Conservation (phyloP, 129 eudicot species). For the Scalesia atractyloides region DNA sequence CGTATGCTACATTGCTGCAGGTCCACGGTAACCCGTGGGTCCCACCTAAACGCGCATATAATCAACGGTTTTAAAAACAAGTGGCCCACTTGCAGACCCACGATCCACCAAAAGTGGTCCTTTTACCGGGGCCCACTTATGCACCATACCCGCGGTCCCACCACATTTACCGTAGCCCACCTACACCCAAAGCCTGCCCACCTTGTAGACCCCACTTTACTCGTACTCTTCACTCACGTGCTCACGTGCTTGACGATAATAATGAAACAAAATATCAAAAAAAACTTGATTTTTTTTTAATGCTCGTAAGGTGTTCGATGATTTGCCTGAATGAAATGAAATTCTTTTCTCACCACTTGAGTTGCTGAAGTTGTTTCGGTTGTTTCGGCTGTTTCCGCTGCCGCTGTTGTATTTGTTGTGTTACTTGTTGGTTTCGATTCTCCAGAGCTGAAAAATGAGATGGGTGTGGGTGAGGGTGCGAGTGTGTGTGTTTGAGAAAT, state of each 20-base stretch:
- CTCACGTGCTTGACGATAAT: constrained; percentile 33
- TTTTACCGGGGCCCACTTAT: constrained; percentile 14
- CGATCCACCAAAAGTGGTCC: constrained; percentile 36
- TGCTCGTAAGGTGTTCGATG: constrained; percentile 26
- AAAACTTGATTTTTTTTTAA: not conserved
- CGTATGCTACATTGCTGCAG: constrained; percentile 16
- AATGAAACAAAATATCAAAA: not conserved
- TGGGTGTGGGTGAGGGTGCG: too few relatives aligned
- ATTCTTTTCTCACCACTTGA: constrained; percentile 20
- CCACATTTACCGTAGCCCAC: constrained; percentile 23
- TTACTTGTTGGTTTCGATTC: too few relatives aligned
- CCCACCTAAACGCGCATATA: not conserved
- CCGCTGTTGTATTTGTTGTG: not conserved
- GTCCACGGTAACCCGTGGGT: constrained; percentile 20
- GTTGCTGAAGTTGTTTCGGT: not conserved
- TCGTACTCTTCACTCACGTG: constrained; percentile 34
- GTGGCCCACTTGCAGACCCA: constrained; percentile 26
- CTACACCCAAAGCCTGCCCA: constrained; percentile 24
- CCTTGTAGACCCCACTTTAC: constrained; percentile 24
- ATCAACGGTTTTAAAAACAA: constrained; percentile 16
- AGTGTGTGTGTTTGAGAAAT: too few relatives aligned
- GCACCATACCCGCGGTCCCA: constrained; percentile 20
- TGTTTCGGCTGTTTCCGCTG: too few relatives aligned
- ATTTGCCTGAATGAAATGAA: constrained; percentile 27
- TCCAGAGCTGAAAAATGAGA: constrained; percentile 27